phyloP scores from a whole-genome alignment of 2,329 filamentous ascomycete species.

The Pleurostoma richardsiae region DNA sequence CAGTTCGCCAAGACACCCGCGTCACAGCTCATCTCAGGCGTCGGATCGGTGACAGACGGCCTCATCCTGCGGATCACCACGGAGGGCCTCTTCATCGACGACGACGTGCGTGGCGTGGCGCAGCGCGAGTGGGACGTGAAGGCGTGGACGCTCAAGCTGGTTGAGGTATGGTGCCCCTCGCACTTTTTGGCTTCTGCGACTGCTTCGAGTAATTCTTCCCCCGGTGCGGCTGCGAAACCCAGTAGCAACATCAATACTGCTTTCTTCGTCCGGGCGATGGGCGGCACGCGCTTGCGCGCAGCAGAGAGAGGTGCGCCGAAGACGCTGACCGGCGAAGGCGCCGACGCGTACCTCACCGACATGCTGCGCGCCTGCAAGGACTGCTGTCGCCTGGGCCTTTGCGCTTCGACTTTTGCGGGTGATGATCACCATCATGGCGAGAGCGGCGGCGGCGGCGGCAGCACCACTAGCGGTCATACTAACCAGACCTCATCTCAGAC shows the following conservation, averaged over 20 bases:
- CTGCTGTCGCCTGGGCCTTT: slow-evolving; percentile 52
- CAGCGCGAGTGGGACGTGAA: slow-evolving; percentile 99
- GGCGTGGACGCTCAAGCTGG: slow-evolving; percentile 90
- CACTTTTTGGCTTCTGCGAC: slow-evolving; percentile 47
- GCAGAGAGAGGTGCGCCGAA: slow-evolving; percentile 44
- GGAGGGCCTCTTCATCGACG: slow-evolving; percentile 94
- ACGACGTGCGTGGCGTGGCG: slow-evolving; percentile 85
- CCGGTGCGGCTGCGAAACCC: slow-evolving; percentile 29
- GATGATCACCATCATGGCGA: neutral
- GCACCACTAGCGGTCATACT: slow-evolving; percentile 22
- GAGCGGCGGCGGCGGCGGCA: slow-evolving; percentile 1
- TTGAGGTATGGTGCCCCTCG: slow-evolving; percentile 80
- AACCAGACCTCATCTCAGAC: slow-evolving; percentile 34
- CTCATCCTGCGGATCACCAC: slow-evolving; percentile 88
- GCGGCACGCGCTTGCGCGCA: slow-evolving; percentile 37
- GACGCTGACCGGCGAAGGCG: slow-evolving; percentile 57
- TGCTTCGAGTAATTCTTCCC: slow-evolving; percentile 31
- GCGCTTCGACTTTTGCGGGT: slow-evolving; percentile 34
- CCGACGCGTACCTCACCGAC: slow-evolving; percentile 58
- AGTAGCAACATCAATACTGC: slow-evolving; percentile 32
- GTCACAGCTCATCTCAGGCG: slow-evolving; percentile 83
- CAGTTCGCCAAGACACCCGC: slow-evolving; percentile 82
- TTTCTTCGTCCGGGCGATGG: slow-evolving; percentile 39
- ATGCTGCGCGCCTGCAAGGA: slow-evolving; percentile 61
- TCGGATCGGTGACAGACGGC: slow-evolving; percentile 83